phyloP scores from a whole-genome alignment of 148 eudicot species.

The Vaccinium corymbosum region DNA sequence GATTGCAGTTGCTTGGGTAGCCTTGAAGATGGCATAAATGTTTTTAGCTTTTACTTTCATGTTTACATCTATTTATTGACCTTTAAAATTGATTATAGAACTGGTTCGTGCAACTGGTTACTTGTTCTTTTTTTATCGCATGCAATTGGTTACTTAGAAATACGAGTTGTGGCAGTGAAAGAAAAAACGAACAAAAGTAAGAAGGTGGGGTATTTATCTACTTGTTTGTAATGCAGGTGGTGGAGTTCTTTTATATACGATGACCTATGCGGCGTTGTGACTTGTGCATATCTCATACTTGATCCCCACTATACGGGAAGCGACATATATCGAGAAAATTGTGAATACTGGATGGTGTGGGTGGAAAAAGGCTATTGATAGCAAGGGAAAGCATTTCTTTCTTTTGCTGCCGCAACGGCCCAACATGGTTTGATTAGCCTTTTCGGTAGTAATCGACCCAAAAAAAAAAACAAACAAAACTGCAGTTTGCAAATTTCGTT shows the following conservation, averaged over 20 bases:
- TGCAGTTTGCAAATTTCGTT: background rate
- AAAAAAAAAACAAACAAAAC: too few species aligned
- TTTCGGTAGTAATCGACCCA: background rate
- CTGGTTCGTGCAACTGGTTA: too few species aligned
- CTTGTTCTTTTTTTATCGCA: background rate
- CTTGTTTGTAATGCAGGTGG: conserved; percentile 61
- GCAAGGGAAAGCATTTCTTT: conserved; percentile 93
- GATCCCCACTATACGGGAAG: conserved; percentile 93
- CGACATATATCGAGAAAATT: conserved; percentile 80
- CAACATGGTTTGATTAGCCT: conserved; percentile 55
- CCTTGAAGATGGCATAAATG: too few species aligned
- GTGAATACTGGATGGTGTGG: conserved; percentile 96
- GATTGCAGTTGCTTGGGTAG: too few species aligned
- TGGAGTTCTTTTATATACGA: conserved; percentile 95
- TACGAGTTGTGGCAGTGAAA: background rate
- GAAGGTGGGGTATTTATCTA: background rate
- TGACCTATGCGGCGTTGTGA: conserved; percentile 62
- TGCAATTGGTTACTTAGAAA: background rate
- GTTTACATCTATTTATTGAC: too few species aligned
- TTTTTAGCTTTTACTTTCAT: too few species aligned
- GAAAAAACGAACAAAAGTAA: background rate
- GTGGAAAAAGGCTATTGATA: conserved; percentile 91
- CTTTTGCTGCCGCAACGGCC: conserved; percentile 91
- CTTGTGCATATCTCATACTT: conserved; percentile 77
- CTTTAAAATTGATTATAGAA: too few species aligned